Percentiles rank a stretch among this genome's conserved stretches.
phyloP scores from a whole-genome alignment of 2,329 filamentous ascomycete species.

The Paraconiothyrium brasiliense region DNA sequence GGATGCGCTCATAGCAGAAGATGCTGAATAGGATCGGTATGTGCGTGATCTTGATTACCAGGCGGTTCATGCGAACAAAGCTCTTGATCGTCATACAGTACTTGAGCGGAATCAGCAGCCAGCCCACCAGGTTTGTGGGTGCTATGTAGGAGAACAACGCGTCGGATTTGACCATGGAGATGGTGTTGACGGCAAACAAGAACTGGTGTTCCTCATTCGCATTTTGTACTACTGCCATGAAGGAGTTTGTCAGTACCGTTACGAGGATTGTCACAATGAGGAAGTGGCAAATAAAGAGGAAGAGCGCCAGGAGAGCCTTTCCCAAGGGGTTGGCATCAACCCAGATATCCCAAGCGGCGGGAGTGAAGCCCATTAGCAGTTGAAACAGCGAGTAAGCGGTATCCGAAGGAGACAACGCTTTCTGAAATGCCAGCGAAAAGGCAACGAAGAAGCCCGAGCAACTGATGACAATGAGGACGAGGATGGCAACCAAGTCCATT shows the following conservation, averaged over 20 bases:
- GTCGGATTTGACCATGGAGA: slow-evolving; percentile 98
- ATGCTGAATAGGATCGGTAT: slow-evolving; percentile 87
- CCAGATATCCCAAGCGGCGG: slow-evolving; percentile 92
- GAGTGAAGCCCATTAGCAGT: slow-evolving; percentile 94
- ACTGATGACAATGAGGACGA: slow-evolving; percentile 82
- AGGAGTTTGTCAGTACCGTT: slow-evolving; percentile 94
- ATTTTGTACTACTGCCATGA: slow-evolving; percentile 93
- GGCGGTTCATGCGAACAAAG: slow-evolving; percentile 88
- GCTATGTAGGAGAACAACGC: slow-evolving; percentile 93
- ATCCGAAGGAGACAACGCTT: slow-evolving; percentile 72
- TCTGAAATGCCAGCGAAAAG: slow-evolving; percentile 82
- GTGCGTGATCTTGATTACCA: slow-evolving; percentile 89
- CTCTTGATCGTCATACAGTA: slow-evolving; percentile 81
- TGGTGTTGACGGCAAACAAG: slow-evolving; percentile 94
- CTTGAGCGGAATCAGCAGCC: slow-evolving; percentile 84
- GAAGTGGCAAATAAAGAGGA: slow-evolving; percentile 95
- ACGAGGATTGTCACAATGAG: slow-evolving; percentile 93
- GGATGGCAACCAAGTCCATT: slow-evolving; percentile 84
- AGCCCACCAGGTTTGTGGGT: slow-evolving; percentile 89
- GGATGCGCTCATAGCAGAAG: slow-evolving; percentile 83
- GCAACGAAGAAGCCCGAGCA: slow-evolving; percentile 97
- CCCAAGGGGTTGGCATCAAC: slow-evolving; percentile 82
- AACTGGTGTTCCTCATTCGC: slow-evolving; percentile 93
- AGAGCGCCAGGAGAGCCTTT: slow-evolving; percentile 77
- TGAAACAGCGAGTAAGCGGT: slow-evolving; percentile 94